Conservation (phyloP, 345 rosid species). For the Arabis hirsuta region DNA sequence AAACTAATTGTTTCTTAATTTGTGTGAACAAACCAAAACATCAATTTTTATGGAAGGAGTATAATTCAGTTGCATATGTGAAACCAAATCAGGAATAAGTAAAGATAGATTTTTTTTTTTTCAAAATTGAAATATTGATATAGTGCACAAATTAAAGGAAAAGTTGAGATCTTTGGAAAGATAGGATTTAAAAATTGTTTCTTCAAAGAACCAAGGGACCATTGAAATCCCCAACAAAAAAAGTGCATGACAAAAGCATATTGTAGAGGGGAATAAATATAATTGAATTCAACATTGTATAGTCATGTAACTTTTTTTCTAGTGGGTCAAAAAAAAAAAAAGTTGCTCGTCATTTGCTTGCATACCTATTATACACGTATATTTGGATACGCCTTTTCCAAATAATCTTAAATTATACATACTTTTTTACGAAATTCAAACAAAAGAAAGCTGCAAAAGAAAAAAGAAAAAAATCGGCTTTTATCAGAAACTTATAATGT, state of each 20-base stretch:
- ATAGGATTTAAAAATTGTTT: constrained; percentile 31
- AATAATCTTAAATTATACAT: constrained; percentile 6
- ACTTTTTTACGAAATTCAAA: neutral
- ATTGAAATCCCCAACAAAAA: constrained; percentile 29
- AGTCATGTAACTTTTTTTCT: constrained; percentile 36
- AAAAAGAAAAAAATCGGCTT: neutral
- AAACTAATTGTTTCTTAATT: no score
- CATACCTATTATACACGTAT: constrained; percentile 23
- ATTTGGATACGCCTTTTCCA: constrained; percentile 26
- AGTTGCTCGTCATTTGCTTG: constrained; percentile 30
- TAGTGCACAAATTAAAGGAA: constrained; percentile 1
- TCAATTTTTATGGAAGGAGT: no score
- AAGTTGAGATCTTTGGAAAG: constrained; percentile 19
- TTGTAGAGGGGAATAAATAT: constrained; percentile 27
- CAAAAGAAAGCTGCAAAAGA: neutral
- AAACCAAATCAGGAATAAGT: neutral
- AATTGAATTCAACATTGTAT: constrained; percentile 34
- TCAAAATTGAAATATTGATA: neutral
- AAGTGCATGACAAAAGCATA: constrained; percentile 39
- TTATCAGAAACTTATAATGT: no score
- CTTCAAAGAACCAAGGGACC: constrained; percentile 33
- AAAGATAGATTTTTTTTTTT: neutral
- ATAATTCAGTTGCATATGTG: constrained; percentile 2
- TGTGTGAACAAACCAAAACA: no score
- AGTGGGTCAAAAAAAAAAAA: constrained; percentile 28